phyloP scores from a whole-genome alignment of 1,139 yeast species.

The Hemisphaericaspora lyxosophila region DNA sequence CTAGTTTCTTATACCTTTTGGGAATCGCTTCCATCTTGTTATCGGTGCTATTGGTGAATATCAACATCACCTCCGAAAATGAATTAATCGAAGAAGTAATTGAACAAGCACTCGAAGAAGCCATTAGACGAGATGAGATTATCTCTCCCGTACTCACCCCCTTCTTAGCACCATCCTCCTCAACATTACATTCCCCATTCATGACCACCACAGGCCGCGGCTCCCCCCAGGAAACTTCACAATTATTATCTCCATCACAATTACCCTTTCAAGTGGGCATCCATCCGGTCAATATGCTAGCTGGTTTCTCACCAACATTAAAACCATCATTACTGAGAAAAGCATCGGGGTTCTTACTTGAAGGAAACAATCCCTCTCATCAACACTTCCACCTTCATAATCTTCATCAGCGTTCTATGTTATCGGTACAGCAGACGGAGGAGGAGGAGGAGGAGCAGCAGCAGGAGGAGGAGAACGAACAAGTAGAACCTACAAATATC shows the following conservation, averaged over 20 bases:
- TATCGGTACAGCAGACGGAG: neutral
- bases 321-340: constrained; percentile 7
- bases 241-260: constrained; percentile 6
- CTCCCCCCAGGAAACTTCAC: neutral
- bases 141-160: constrained; percentile 52
- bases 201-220: too few relatives aligned
- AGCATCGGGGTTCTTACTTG: constrained; percentile 10
- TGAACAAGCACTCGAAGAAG: constrained; percentile 49
- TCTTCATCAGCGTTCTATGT: constrained; percentile 3
- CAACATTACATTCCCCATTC: constrained; percentile 6
- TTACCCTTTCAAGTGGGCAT: constrained; percentile 12
- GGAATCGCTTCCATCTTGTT: constrained; percentile 49
- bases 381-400: constrained; percentile 4
- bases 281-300: constrained; percentile 2
- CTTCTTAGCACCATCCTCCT: constrained; percentile 20
- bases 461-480: neutral
- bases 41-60: constrained; percentile 48
- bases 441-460: neutral
- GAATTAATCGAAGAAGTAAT: constrained; percentile 50
- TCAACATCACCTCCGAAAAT: constrained; percentile 42
- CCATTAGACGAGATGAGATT: constrained; percentile 45
- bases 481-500: constrained; percentile 12
- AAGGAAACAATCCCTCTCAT: neutral
- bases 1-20: constrained; percentile 35
- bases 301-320: constrained; percentile 13